phyloP scores from a whole-genome alignment of 257 asterid species.

The Solanum dulcamara region DNA sequence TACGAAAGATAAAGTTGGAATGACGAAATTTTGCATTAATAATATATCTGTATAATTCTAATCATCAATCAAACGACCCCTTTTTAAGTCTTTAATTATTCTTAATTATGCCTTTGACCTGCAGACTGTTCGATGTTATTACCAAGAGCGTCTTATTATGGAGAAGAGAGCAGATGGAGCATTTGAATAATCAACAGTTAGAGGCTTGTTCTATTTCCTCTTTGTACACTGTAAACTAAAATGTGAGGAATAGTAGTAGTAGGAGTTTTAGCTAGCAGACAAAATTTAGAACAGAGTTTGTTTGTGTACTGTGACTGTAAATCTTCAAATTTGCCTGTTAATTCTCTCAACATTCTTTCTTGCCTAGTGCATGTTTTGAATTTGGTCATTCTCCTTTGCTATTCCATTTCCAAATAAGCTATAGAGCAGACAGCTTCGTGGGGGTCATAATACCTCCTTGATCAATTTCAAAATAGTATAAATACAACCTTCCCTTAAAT shows the following conservation, averaged over 20 bases:
- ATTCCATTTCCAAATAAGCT: neutral
- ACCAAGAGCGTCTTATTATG: neutral
- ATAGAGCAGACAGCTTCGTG: neutral
- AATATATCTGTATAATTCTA: neutral
- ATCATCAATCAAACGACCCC: neutral
- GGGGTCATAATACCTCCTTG: too few species aligned
- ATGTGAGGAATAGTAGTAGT: neutral
- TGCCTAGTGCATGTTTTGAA: neutral
- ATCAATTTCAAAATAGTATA: too few species aligned
- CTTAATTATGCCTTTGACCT: neutral
- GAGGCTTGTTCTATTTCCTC: neutral
- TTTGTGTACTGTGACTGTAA: neutral
- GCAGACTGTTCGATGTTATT: neutral
- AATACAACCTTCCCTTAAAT: too few species aligned
- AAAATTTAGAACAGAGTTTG: neutral
- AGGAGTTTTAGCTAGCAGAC: neutral
- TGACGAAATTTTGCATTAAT: neutral
- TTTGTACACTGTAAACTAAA: neutral
- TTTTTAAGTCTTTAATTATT: neutral
- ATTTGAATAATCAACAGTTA: slow-evolving; percentile 3
- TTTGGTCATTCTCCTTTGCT: neutral
- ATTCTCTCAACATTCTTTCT: neutral
- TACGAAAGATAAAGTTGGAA: too few species aligned
- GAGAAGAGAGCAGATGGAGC: slow-evolving; percentile 19
- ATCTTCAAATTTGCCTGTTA: neutral